Evolutionary conservation across 2,329 filamentous ascomycete genomes (phyloP), one percentile per base, ranked within the genome.

Genomic region (Paradendryphiella salina): DNA sequence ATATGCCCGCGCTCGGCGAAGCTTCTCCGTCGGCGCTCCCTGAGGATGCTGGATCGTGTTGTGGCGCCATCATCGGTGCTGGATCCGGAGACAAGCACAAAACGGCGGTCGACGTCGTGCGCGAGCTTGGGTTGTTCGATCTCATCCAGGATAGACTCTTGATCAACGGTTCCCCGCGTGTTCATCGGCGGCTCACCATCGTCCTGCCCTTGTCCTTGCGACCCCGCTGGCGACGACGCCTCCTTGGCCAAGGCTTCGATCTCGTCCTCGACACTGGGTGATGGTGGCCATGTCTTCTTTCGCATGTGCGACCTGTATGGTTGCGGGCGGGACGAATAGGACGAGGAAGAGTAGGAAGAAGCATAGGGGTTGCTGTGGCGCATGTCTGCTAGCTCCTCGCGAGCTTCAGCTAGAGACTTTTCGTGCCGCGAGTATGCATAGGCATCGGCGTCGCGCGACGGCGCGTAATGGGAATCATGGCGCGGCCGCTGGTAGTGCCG

Each of bases 251-350:
- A 71, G 6, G 87, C 82, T 11, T 76, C 79, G 13, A 68, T 75
- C 69, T 90, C 88, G 66, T 91, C 87, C 68, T 92, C 88, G 39
- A 87, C 86, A 29, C 73, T 84, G 3, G 87, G 85, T 14, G 78
- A 77, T 1, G 86, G 87, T 5, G 86, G 85, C 66, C 77, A 79
- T 53, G 69, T 63, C 13, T 54, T 37, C 41, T 50, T 65, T 52
- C 54, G 58, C 18, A 41, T 14, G 59, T 48, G 49, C 6, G 56
- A 59, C 33, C 56, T 65, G 47, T 62, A 49, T 49, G 60, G 50
- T 15, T 49, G 45, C 23, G 62, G 50, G 64, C 52, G 32, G 56
- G 50, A 23, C 3, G 23, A 26, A 9, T 26, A 26, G 40, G 17
- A 38, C 36, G 46, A 36, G 54, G 57, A 45, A 48, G 71, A 65